Base-by-base conservation (phyloP, 2,329 filamentous ascomycete species). In the Drechslerella dactyloides region DNA sequence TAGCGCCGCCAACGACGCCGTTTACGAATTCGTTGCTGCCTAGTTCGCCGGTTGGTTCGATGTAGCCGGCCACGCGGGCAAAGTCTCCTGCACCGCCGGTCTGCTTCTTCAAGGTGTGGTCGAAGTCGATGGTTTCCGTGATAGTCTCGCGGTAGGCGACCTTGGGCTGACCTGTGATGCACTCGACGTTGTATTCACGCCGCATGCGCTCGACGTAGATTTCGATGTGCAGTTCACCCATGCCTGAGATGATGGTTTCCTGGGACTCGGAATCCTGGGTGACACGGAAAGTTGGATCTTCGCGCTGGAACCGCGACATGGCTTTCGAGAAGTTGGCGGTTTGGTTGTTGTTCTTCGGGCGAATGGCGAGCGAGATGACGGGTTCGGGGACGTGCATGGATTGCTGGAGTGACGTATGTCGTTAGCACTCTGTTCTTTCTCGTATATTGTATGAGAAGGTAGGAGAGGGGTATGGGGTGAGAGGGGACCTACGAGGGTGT, bases 311-410 rank as follows among this genome's bases (percentile, higher is more conserved):
- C 76, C 94, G 90, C 80, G 93, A 94, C 88, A 99, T 97, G 76
- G 94, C 94, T 83, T 99, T 99, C 78, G 89, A 93, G 85, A 99
- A 99, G 83, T 96, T 94, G 79, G 91, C 87, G 68, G 89, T 88
- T 78, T 99, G 93, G 80, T 91, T 94, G 79, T 86, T 92, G 80
- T 91, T 88, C 84, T 97, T 97, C 53, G 94, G 94, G 81, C 91
- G 92, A 84, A 99, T 97, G 21, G 93, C 97, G 46, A 99, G 87
- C 17, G 93, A 97, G 81, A 99, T 97, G 83, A 99, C 94, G 30
- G 94, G 91, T 79, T 99, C 94, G 7, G 94, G 94, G 50, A 99
- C 93, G 80, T 91, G 93, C 94, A 99, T 99, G 76, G 92, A 96
- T 51, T 90, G 90, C 75, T 76, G 46, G n/a, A n/a, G n/a, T 51